Evolutionary conservation across 345 rosid genomes (phyloP), one percentile per base, ranked within the genome.

Genomic region (Lepidium sativum): DNA sequence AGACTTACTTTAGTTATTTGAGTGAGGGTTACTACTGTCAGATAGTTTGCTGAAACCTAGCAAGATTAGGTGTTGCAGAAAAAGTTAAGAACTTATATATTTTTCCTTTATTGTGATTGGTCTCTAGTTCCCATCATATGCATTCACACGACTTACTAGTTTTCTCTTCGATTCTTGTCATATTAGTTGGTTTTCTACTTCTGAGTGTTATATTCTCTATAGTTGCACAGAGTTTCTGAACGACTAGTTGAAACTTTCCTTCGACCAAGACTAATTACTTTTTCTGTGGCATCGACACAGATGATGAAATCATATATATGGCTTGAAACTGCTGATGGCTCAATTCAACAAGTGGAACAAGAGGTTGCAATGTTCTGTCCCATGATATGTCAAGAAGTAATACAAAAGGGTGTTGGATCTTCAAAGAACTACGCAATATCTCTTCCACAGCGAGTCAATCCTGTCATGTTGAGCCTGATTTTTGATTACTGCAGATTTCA

Each of bases 291-390:
- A 16, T 64, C 12, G 60, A 65, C 42, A 9, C 62, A 82, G 83
- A 75, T 82, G 96, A 79, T 86, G 98, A 89, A 85, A 80, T 83
- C 98, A 0, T 92, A 83, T 73, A 81, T 92, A 63, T 92, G 98
- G 98, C 87, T 89, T 61, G 92, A 85, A 70, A 89, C 95, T 50
- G 82, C 83, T 67, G 98, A 92, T 81, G 96, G 96, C 15, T 85
- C 92, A 58, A 82, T 85, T 71, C 98, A 89, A 54, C 96, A 86
- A 86, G 96, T 89, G 43, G 98, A 92, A 75, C 87, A 86, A 79
- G 96, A 86, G 84, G 92, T 86, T 77, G 96, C 98, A 65, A 86
- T 86, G 92, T 92, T 80, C 75, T 88, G 96, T 76, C 96, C 98
- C 50, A 70, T 92, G 85, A 92, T 92, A 74, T 88, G 92, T 70